Evolutionary conservation across 352 stramenopile genomes (phyloP), one percentile per base, ranked within the genome.

Genomic region (Pythium oligandrum): DNA sequence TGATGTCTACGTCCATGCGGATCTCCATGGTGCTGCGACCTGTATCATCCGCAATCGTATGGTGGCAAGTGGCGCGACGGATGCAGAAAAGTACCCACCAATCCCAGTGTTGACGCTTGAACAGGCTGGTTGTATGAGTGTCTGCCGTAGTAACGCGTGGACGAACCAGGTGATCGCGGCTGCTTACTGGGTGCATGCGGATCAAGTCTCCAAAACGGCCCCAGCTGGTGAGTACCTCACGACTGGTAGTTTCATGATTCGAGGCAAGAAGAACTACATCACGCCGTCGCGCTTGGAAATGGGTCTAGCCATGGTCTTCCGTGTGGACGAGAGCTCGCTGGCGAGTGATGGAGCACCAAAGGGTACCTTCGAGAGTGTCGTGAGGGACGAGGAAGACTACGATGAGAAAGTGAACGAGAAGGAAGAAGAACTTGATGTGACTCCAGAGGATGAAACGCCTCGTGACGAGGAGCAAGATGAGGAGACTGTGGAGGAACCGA

Each of bases 111-210:
- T 67, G 33, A 96, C 95, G n/a, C 68, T 99, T 11, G 86, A 97
- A 46, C 93, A 99, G 64, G 96, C 96, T 44, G 96, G 95, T 0
- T 96, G 86, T 47, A 98, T 98, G 75, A 97, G 89, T 51, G 96
- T 99, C 30, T 99, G 96, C 57, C 81, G 89, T 36, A 98, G 90
- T 46, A 95, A 88, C 4, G 96, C 96, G 48, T 99, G 97, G 97
- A 81, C 67, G n/a, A 97, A 83, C 33, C 94, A 98, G 57, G 96
- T 98, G 54, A 93, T 98, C 40, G 97, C 95, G 34, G 95, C 80
- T 32, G 96, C 96, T 0, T 98, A 96, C 74, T 99, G 96, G 96
- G 97, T 99, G 30, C 86, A 98, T 70, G 93, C 96, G n/a, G 84
- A 98, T 47, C 96, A 99, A 65, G 96, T 99, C 6, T 97, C 79